phyloP scores from a whole-genome alignment of 306 rosid genomes.

The Macrotyloma uniflorum region DNA sequence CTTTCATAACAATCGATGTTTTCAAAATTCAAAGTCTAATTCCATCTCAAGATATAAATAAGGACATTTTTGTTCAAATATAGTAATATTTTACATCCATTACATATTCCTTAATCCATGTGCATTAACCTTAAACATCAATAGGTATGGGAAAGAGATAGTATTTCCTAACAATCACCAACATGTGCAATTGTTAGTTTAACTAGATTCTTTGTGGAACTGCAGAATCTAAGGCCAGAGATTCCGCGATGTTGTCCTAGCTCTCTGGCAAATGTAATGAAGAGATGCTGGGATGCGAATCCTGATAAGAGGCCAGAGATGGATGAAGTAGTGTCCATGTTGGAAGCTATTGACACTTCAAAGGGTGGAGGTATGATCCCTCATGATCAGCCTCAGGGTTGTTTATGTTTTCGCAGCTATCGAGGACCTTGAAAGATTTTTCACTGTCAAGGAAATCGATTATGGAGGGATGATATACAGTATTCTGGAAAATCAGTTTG shows the following conservation, averaged over 20 bases:
- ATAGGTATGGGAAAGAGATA: no score
- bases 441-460: slow-evolving; percentile 34
- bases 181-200: background rate
- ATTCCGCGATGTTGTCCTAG: slow-evolving; percentile 99
- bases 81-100: background rate
- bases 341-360: slow-evolving; percentile 93
- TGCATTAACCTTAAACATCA: background rate
- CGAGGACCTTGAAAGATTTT: slow-evolving; percentile 79
- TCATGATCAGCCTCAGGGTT: slow-evolving; percentile 79
- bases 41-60: background rate
- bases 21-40: background rate
- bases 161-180: background rate
- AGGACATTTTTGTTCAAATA: no score
- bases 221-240: slow-evolving; percentile 96
- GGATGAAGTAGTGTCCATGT: slow-evolving; percentile 89
- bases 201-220: slow-evolving; percentile 33
- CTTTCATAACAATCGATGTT: no score
- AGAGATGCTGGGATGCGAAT: slow-evolving; percentile 99
- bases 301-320: slow-evolving; percentile 96
- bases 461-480: slow-evolving; percentile 20
- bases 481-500: slow-evolving; percentile 52
- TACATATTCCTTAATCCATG: background rate
- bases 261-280: slow-evolving; percentile 94
- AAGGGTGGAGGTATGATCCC: slow-evolving; percentile 99
- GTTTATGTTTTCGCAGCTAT: slow-evolving; percentile 80